Evolutionary conservation across 1,139 yeast genomes (phyloP).

Genomic region (Sugiyamaella neomexicana): DNA sequence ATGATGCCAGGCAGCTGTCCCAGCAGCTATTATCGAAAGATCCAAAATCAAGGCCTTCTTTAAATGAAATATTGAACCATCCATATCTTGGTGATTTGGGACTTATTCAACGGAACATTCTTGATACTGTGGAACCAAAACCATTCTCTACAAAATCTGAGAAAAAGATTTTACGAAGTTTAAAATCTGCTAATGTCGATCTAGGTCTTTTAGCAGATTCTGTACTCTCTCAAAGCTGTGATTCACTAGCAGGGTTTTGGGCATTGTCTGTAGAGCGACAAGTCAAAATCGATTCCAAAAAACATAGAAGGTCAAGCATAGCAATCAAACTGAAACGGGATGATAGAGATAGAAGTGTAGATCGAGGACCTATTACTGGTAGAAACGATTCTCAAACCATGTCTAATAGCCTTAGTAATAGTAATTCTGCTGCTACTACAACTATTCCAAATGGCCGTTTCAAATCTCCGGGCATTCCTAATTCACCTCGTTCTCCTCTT

Average conservation of each 20-base stretch:
- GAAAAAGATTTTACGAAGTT: conserved; percentile 59
- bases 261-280: conserved; percentile 69
- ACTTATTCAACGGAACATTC: conserved; percentile 43
- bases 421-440: not conserved
- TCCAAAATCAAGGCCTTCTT: conserved; percentile 63
- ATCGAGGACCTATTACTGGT: conserved; percentile 20
- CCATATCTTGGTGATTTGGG: conserved; percentile 60
- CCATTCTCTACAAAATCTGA: conserved; percentile 64
- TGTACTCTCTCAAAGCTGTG: conserved; percentile 64
- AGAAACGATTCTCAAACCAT: not conserved
- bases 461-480: conserved; percentile 8
- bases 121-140: conserved; percentile 41
- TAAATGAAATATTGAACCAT: conserved; percentile 59
- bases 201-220: conserved; percentile 61
- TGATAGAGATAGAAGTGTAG: conserved; percentile 21
- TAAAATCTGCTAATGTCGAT: conserved; percentile 68
- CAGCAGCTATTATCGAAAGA: conserved; percentile 61
- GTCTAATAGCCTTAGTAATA: no score
- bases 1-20: conserved; percentile 53
- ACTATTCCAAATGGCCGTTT: not conserved
- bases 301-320: conserved; percentile 28
- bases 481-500: conserved; percentile 18
- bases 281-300: conserved; percentile 44
- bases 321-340: conserved; percentile 20
- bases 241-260: conserved; percentile 83